Base-by-base conservation (phyloP, 257 asterid species). In the Phtheirospermum japonicum region DNA sequence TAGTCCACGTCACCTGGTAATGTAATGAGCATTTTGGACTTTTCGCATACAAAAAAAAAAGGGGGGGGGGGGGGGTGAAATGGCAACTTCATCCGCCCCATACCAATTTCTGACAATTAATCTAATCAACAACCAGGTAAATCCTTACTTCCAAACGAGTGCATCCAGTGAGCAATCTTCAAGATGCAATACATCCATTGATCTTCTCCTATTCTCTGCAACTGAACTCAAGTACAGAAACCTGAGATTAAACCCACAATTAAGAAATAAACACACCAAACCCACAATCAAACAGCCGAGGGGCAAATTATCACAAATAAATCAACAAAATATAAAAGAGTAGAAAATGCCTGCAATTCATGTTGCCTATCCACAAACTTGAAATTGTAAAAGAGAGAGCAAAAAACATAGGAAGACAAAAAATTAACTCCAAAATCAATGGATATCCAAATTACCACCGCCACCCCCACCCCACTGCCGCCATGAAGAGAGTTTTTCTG, bases 151-250 rank as follows among this genome's bases (percentile, higher is more conserved):
- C 99, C 90, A 89, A 79, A 55, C 78, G 90, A 63, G 83, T 63
- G 84, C 99, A 92, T 77, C 99, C 95, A 61, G 67, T 75, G 75
- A 89, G 93, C 83, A 92, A 80, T 83, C 95, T 83, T 89, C 91
- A 31, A 92, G 85, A 79, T 92, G 93, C 70, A 85, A 50, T 57
- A 82, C 95, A 73, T 85, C 95, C 68, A 87, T 68, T 42, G 95
- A 75, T 74, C 90, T 81, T 63, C 96, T 94, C 75, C 89, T 76
- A 77, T 81, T 92, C 77, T 85, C 95, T 5, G 97, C 96, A 56
- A 89, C 83, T 9, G 95, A 85, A 81, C 94, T 87, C 88, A 92
- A 82, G 78, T 86, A 83, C 76, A 92, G 82, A 76, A 73, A 78
- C 93, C 96, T 92, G 91, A 66, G 79, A 76, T 58, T 62, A 45